Conservation (phyloP, 2,329 filamentous ascomycete species). For the Aureobasidium sp. region DNA sequence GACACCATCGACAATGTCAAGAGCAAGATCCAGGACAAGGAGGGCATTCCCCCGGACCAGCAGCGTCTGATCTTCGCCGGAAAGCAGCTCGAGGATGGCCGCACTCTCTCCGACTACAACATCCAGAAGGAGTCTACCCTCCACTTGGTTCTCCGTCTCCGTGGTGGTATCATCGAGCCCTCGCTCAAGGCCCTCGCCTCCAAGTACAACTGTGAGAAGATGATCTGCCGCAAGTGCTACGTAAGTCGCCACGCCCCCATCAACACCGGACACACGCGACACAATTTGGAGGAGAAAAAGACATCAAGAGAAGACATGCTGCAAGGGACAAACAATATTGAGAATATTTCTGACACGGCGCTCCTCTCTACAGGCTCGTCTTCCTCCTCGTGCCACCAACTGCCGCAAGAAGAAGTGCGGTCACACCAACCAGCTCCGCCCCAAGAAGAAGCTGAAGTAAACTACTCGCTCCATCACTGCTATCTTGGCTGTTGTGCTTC, state of each 20-base stretch:
- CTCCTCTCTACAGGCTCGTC: constrained; percentile 53
- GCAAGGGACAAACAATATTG: constrained; percentile 27
- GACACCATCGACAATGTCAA: constrained; percentile 99
- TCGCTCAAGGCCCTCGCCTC: constrained; percentile 96
- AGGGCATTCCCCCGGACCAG: constrained; percentile 96
- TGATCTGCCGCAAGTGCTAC: constrained; percentile 99
- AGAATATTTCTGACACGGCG: constrained; percentile 25
- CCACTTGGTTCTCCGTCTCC: constrained; percentile 96
- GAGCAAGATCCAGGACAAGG: constrained; percentile 99
- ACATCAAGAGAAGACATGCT: not conserved
- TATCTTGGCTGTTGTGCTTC: constrained; percentile 24
- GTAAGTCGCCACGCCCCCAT: constrained; percentile 49
- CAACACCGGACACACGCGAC: not conserved
- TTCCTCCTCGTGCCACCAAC: constrained; percentile 98
- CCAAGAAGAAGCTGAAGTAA: constrained; percentile 99
- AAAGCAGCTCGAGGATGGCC: constrained; percentile 98
- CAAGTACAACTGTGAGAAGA: constrained; percentile 99
- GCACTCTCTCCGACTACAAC: constrained; percentile 96
- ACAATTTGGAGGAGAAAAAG: not conserved
- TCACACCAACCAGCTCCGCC: constrained; percentile 99
- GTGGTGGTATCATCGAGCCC: constrained; percentile 98
- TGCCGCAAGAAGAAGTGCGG: constrained; percentile 99
- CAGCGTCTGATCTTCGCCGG: constrained; percentile 98
- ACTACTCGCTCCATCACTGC: constrained; percentile 38
- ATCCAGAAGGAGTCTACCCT: constrained; percentile 99